Evolutionary conservation across 2,329 filamentous ascomycete species (phyloP).

Genomic region (Keithomyces neogunnii): DNA sequence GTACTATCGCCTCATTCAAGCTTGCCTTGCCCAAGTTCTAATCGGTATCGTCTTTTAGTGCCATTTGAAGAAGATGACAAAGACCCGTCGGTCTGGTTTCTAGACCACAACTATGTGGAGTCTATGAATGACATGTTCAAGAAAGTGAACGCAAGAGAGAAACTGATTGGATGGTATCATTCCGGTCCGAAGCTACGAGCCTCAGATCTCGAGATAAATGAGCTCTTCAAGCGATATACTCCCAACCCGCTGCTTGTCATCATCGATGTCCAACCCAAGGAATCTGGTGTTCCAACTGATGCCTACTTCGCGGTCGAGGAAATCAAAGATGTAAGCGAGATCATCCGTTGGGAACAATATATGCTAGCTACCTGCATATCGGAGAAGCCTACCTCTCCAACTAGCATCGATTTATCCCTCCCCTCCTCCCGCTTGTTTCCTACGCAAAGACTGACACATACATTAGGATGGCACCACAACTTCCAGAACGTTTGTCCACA

Average conservation of each 20-base stretch:
- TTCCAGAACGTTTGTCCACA: constrained; percentile 95
- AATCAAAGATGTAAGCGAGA: constrained; percentile 85
- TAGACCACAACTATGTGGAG: constrained; percentile 99
- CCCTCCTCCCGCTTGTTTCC: neutral
- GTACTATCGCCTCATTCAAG: neutral
- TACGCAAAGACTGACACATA: neutral
- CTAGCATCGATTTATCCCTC: no score
- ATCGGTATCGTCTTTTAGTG: constrained; percentile 43
- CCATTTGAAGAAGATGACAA: constrained; percentile 99
- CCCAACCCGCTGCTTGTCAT: constrained; percentile 95
- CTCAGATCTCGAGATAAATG: constrained; percentile 97
- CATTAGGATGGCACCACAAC: constrained; percentile 89
- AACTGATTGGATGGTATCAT: constrained; percentile 99
- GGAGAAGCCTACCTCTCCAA: neutral
- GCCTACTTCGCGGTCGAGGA: constrained; percentile 99
- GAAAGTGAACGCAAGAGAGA: constrained; percentile 97
- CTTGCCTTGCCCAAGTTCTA: constrained; percentile 4
- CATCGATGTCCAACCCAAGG: constrained; percentile 96
- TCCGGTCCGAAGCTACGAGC: constrained; percentile 94
- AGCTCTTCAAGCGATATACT: constrained; percentile 98
- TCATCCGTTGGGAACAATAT: neutral
- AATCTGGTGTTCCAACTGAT: constrained; percentile 94
- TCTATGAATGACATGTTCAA: constrained; percentile 99
- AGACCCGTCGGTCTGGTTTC: constrained; percentile 96
- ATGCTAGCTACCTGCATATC: neutral